Evolutionary conservation across 2,329 filamentous ascomycete species (phyloP).

Genomic region (Fusarium sp.): DNA sequence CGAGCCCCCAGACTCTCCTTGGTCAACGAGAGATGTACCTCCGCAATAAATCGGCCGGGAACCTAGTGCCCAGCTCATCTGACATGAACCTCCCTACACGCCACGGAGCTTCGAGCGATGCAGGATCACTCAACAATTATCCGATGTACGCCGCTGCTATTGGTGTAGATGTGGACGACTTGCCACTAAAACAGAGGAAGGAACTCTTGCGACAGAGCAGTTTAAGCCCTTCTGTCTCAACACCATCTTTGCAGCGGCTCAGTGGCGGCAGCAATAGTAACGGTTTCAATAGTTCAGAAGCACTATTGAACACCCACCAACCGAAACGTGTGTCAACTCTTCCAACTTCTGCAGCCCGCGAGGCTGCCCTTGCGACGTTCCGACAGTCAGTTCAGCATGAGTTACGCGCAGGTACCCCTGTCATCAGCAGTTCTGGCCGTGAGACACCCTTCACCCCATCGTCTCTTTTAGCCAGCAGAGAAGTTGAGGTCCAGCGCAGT

Average conservation of each 20-base stretch:
- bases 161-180: slow-evolving; percentile 66
- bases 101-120: slow-evolving; percentile 50
- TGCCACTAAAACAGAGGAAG: slow-evolving; percentile 75
- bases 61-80: slow-evolving; percentile 42
- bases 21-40: slow-evolving; percentile 64
- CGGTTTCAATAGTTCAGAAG: slow-evolving; percentile 37
- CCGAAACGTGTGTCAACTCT: slow-evolving; percentile 57
- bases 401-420: slow-evolving; percentile 55
- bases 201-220: slow-evolving; percentile 66
- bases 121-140: slow-evolving; percentile 52
- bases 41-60: slow-evolving; percentile 59
- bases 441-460: slow-evolving; percentile 51
- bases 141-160: slow-evolving; percentile 42
- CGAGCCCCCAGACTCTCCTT: slow-evolving; percentile 63
- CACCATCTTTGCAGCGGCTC: slow-evolving; percentile 33
- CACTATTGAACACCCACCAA: slow-evolving; percentile 63
- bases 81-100: slow-evolving; percentile 41
- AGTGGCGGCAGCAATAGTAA: slow-evolving; percentile 43
- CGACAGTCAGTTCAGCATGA: slow-evolving; percentile 71
- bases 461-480: slow-evolving; percentile 47
- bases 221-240: slow-evolving; percentile 45
- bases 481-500: slow-evolving; percentile 54
- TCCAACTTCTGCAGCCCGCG: slow-evolving; percentile 55
- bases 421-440: slow-evolving; percentile 45
- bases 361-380: slow-evolving; percentile 71